Evolutionary conservation across 2,329 filamentous ascomycete species (phyloP).

Genomic region (Neopestalotiopsis clavispora): DNA sequence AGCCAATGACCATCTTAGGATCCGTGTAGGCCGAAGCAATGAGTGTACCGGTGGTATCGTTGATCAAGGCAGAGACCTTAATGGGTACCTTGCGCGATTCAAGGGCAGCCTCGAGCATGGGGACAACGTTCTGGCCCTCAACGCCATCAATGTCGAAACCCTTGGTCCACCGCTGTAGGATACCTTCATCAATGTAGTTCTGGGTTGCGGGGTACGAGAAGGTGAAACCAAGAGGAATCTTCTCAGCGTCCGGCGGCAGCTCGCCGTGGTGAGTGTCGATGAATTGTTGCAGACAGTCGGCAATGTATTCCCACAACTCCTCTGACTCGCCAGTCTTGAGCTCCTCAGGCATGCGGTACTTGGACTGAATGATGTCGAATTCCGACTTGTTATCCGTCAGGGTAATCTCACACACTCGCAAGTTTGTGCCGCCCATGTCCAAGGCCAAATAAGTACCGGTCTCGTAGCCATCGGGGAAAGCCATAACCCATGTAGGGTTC

Average conservation of each 20-base stretch:
- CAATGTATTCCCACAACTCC: conserved; percentile 93
- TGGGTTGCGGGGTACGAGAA: conserved; percentile 96
- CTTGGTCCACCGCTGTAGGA: conserved; percentile 96
- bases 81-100: conserved; percentile 81
- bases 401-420: conserved; percentile 92
- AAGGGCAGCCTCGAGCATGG: conserved; percentile 82
- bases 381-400: conserved; percentile 86
- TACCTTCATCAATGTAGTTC: conserved; percentile 89
- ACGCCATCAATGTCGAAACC: conserved; percentile 94
- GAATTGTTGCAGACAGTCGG: conserved; percentile 90
- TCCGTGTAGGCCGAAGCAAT: conserved; percentile 99
- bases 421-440: conserved; percentile 95
- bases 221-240: conserved; percentile 86
- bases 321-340: conserved; percentile 84
- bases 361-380: conserved; percentile 94
- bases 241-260: conserved; percentile 53
- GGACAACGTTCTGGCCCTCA: conserved; percentile 88
- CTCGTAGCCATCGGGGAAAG: conserved; percentile 84
- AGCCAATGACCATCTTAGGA: conserved; percentile 88
- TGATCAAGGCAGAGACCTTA: conserved; percentile 91
- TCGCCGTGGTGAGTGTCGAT: conserved; percentile 83
- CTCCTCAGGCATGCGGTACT: conserved; percentile 93
- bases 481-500: conserved; percentile 97
- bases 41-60: conserved; percentile 95
- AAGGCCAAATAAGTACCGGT: conserved; percentile 87